Evolutionary conservation across 2,329 filamentous ascomycete species (phyloP).

Genomic region (Aspergillus fischeri): DNA sequence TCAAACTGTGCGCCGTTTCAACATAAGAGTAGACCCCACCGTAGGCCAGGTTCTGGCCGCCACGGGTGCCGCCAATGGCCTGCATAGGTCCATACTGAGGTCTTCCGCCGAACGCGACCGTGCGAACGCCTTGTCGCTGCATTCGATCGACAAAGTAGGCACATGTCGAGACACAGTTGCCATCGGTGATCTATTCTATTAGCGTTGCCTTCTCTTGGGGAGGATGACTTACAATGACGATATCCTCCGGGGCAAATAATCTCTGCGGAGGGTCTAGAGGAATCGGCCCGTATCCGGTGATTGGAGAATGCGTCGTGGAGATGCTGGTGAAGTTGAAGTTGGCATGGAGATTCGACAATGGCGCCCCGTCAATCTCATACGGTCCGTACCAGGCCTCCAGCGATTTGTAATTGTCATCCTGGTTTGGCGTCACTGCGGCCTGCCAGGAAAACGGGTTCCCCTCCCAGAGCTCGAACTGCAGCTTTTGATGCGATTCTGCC

Average conservation of each 20-base stretch:
- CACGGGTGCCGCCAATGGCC: constrained; percentile 63
- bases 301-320: constrained; percentile 16
- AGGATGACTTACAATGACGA: constrained; percentile 24
- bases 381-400: constrained; percentile 46
- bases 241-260: constrained; percentile 31
- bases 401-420: constrained; percentile 32
- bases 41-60: constrained; percentile 32
- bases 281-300: constrained; percentile 23
- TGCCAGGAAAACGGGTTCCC: neutral
- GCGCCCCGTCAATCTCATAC: constrained; percentile 14
- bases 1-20: constrained; percentile 14
- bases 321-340: constrained; percentile 24
- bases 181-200: constrained; percentile 47
- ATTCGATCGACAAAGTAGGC: constrained; percentile 56
- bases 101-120: constrained; percentile 58
- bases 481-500: neutral
- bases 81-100: constrained; percentile 55
- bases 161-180: constrained; percentile 58
- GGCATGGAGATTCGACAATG: constrained; percentile 20
- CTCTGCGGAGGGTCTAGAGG: constrained; percentile 13
- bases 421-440: constrained; percentile 23
- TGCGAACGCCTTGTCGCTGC: constrained; percentile 51
- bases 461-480: neutral
- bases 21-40: constrained; percentile 26
- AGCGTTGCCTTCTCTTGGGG: neutral